Base-by-base conservation (phyloP, 306 rosid genomes). In the Castanea mollissima region DNA sequence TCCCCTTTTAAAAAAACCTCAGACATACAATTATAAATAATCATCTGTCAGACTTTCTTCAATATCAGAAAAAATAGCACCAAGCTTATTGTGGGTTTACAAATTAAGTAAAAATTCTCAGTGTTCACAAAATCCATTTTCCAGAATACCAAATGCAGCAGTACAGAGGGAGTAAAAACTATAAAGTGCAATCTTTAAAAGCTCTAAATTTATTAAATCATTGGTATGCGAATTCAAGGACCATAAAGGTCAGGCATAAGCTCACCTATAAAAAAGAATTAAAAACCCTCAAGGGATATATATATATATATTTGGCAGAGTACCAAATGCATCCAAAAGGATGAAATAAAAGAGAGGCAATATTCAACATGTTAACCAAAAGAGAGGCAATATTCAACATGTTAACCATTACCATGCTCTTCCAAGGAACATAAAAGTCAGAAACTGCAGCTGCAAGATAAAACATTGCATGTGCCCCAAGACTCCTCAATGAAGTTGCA, bases 401-500 rank as follows among this genome's bases (percentile, higher is more conserved):
- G 78, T 76, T 65, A 78, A 74, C 76, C 67, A 76, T 82, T 90
- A 95, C 99, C 99, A 95, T 95, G 86, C 92, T 94, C 81, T 86
- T 80, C 99, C 97, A 95, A 76, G 98, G 99, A 79, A 92, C 97
- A 78, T 95, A 95, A 80, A 69, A 95, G 86, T 93, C 98, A 27
- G 99, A 91, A 72, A 87, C 97, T 49, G 99, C 99, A 74, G 99
- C 99, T 49, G 96, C 98, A 78, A 95, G 98, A 88, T 91, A 95
- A 89, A 91, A 90, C 83, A 95, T 83, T 79, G 88, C 92, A 73
- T 82, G 74, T 18, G 87, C 82, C 41, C 97, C 94, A 25, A 89
- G 71, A 73, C 85, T 70, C 75, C 84, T 84, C 83, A 82, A 19
- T 77, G 96, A 87, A 35, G 67, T 58, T 9, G 91, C 91, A 81